Percentiles rank a stretch among this genome's conserved stretches.
Evolutionary conservation across 306 rosid species (phyloP).

Genomic region (Delonix regia): DNA sequence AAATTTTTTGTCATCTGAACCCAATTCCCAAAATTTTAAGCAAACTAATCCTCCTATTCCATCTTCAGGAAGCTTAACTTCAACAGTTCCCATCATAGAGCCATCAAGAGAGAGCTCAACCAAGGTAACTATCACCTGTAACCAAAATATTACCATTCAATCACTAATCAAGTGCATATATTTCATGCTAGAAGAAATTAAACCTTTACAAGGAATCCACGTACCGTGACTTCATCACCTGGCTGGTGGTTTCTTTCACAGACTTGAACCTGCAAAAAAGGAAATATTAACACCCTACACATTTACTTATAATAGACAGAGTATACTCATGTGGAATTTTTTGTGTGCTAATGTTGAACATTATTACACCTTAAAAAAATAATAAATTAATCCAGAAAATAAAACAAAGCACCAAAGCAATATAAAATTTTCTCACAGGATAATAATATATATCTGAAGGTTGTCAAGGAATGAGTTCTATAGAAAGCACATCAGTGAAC

Average conservation of each 20-base stretch:
- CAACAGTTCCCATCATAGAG: constrained; percentile 85
- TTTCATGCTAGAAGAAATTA: constrained; percentile 23
- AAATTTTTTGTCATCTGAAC: constrained; percentile 62
- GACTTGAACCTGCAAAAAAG: constrained; percentile 75
- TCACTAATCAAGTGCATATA: not conserved
- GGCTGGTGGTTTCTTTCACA: constrained; percentile 98
- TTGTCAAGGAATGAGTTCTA: not conserved
- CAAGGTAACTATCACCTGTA: constrained; percentile 67
- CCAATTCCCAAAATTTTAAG: constrained; percentile 88
- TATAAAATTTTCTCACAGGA: constrained; percentile 3
- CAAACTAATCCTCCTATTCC: constrained; percentile 84
- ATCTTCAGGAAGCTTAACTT: constrained; percentile 80
- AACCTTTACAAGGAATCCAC: constrained; percentile 39
- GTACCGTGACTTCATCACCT: constrained; percentile 87
- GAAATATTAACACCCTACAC: constrained; percentile 19
- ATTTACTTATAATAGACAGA: not conserved
- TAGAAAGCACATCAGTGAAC: not conserved
- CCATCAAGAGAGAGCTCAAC: constrained; percentile 84
- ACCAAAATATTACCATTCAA: constrained; percentile 32
- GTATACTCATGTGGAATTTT: not conserved
- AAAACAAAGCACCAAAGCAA: constrained; percentile 11
- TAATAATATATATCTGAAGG: not conserved
- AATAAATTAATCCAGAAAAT: not conserved
- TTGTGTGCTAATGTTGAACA: not conserved
- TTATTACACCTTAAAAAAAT: constrained; percentile 4